Percentiles rank a stretch among this genome's conserved stretches.
These are phyloP conservation scores for Rutidosis leptorrhynchoides DNA, from an alignment of 129 eudicot species.

Conservation along the genomic window DNA sequence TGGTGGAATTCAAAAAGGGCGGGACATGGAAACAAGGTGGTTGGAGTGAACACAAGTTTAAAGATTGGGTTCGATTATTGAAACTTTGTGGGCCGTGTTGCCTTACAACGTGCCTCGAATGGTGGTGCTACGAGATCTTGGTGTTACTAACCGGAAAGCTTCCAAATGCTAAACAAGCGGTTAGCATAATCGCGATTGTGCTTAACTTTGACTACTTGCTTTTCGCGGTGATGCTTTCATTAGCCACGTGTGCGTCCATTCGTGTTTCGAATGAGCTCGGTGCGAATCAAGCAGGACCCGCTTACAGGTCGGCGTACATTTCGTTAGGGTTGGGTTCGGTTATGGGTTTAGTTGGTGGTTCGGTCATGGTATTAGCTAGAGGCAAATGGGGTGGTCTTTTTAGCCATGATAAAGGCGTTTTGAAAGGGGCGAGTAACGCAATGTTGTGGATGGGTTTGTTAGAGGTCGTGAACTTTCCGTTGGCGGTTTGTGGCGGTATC, in stretches of 20 bases:
- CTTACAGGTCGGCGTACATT: constrained; percentile 51
- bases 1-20: constrained; percentile 42
- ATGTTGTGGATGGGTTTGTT: constrained; percentile 65
- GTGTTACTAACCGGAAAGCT: constrained; percentile 71
- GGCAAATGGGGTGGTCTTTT: constrained; percentile 69
- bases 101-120: constrained; percentile 79
- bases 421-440: constrained; percentile 50
- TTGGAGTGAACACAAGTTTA: constrained; percentile 57
- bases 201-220: constrained; percentile 84
- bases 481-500: constrained; percentile 84
- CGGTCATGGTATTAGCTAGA: constrained; percentile 48
- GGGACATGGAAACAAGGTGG: constrained; percentile 80
- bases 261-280: constrained; percentile 89
- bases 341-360: constrained; percentile 55
- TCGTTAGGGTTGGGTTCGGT: constrained; percentile 38
- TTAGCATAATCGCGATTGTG: constrained; percentile 70
- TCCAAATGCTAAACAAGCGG: constrained; percentile 61
- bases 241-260: constrained; percentile 70
- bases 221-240: constrained; percentile 74
- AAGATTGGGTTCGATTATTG: constrained; percentile 56
- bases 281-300: constrained; percentile 45
- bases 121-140: constrained; percentile 92
- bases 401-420: constrained; percentile 53
- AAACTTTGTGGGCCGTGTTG: constrained; percentile 77
- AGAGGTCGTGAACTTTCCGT: constrained; percentile 74